Base-by-base conservation (phyloP, 148 eudicot species). In the Rhododendron simsii region DNA sequence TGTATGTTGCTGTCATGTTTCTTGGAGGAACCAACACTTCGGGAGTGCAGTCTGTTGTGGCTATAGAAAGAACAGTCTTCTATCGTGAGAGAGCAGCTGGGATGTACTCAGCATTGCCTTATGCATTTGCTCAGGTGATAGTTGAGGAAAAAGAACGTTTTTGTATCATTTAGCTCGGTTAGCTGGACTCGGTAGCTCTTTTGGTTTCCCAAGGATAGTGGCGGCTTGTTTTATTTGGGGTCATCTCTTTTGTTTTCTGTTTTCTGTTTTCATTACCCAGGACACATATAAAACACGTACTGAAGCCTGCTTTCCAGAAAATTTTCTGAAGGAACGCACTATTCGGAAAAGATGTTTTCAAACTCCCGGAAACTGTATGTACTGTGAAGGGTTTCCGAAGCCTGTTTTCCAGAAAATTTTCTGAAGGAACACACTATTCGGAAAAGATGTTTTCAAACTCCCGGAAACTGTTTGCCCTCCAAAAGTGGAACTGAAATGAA, bases 61-160 rank as follows among this genome's bases (percentile, higher is more conserved):
- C 90, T 30, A 83, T 92, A 2, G 93, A 92, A 84, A 89, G 93
- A 86, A 89, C 93, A 3, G 92, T 90, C 26, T 92, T 92, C 61
- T 92, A 92, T 82, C 88, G 93, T 13, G 93, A 92, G 83, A 92
- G 86, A 90, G 92, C 92, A 73, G 93, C 93, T 0, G 92, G 93
- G 77, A 92, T 90, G 93, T 92, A 87, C 57, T 92, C 91, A 85
- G 87, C 89, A 84, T 63, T 91, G 90, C 92, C 93, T 69, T 90
- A 91, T 65, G 91, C 93, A 71, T 92, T 92, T 81, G 91, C 92
- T 35, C 93, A 91, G 89, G 93, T 91, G 80, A 26, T 41, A 84
- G 48, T 33, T 30, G 20, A 69, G 35, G 74, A n/a, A 33, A 2
- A n/a, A n/a, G 14, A 61, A 63, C 13, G 9, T 63, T 63, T 63